phyloP scores from a whole-genome alignment of 257 asterid genomes.

The Scutellaria barbata region DNA sequence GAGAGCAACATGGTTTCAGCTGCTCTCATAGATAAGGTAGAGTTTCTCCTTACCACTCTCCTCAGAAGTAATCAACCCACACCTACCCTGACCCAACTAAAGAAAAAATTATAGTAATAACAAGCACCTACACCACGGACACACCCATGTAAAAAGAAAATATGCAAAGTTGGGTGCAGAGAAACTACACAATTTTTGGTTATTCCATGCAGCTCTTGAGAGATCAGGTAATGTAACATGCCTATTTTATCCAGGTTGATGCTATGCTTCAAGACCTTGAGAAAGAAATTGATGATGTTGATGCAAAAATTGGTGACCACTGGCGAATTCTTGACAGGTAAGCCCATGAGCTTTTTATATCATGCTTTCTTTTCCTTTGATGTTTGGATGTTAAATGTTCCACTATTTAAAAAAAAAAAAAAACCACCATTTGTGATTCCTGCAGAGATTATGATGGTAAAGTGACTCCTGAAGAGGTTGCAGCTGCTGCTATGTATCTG shows the following conservation, averaged over 20 bases:
- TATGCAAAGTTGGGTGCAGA: conserved; percentile 8
- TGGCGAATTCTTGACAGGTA: conserved; percentile 94
- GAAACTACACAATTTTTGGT: background rate
- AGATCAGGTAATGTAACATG: conserved; percentile 29
- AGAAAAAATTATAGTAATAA: background rate
- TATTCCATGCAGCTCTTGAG: conserved; percentile 23
- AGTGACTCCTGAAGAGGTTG: conserved; percentile 87
- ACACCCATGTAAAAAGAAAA: conserved; percentile 12
- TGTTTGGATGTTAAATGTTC: background rate
- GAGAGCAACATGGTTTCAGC: conserved; percentile 67
- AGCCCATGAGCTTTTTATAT: conserved; percentile 5
- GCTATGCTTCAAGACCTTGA: conserved; percentile 91
- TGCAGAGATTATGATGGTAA: conserved; percentile 86
- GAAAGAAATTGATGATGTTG: conserved; percentile 91
- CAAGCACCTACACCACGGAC: background rate
- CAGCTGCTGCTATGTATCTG: conserved; percentile 79
- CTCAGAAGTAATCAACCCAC: conserved; percentile 1
- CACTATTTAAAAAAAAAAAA: background rate
- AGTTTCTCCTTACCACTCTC: conserved; percentile 16
- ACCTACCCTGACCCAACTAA: conserved; percentile 10
- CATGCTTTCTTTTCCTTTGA: conserved; percentile 18
- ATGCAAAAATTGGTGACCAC: conserved; percentile 88
- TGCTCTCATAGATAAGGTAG: conserved; percentile 83
- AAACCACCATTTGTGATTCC: background rate
- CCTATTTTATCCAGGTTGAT: conserved; percentile 66